Base-by-base conservation (phyloP, 805 yeast species). In the fission yeast (Schizosaccharomyces pombe) region DNA sequence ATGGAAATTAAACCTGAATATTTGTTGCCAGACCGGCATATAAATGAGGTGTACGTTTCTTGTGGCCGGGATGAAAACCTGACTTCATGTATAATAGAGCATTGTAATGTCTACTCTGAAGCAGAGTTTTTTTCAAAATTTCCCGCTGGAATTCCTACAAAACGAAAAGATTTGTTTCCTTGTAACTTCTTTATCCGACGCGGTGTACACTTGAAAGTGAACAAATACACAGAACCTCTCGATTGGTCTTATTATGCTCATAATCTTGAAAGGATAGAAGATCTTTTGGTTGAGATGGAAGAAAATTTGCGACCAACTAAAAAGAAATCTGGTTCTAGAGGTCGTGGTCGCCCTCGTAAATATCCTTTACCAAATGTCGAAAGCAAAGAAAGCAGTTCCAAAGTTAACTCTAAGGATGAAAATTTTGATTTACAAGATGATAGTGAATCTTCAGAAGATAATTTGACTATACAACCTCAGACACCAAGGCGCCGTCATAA, bases 171-270 rank as follows among this genome's bases (percentile, higher is more conserved):
- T 16, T 11, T 16, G 8, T 43, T 43, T 22, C 30, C 28, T 22
- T n/a, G 30, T 5, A 43, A 43, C 11, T 43, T 43, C n/a, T 49
- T 49, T 28, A 24, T 30, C 2, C 16, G 32, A 6, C n/a, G 33
- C 16, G 53, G 53, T 26, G 53, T 49, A 8, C 31, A 49, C 8
- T 24, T 30, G 26, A 24, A 30, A 9, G 39, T 28, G 5, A 49
- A 31, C 24, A 24, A 30, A n/a, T 49, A 49, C 33, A 49, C 53
- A 2, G 53, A 49, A 30, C 28, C 31, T n/a, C 22, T 49, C 31
- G 32, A 49, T 32, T 49, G 53, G 53, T 30, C 34, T 11, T 34
- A 49, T 6, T 49, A 49, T 32, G 12, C 26, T 19, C 33, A 49
- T 24, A 49, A 30, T 14, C 4, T 32, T 29, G 24, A 49, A 8